Base-by-base conservation (phyloP, 495 filamentous ascomycete genomes). In the Bombardia bombarda region DNA sequence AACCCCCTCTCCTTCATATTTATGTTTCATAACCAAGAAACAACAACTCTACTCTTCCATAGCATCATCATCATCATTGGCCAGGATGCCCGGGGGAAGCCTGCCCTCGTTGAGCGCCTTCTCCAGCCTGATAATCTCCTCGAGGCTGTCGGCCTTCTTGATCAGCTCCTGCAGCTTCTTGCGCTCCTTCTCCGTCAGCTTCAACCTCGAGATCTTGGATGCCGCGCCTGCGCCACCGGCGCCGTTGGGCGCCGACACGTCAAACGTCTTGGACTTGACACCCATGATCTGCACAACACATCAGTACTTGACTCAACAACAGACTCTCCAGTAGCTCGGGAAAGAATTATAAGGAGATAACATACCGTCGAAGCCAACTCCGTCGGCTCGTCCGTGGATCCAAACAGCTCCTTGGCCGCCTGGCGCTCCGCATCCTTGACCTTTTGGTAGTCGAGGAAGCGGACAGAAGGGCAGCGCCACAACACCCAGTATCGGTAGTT, bases 371-470 rank as follows among this genome's bases (percentile, higher is more conserved):
- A 78, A 26, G 90, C 90, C 16, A 96, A 73, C 12, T 82, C 79
- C 0, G 87, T 86, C 3, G 90, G 92, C 49, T 82, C 77, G 31
- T 82, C 73, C 2, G 58, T 50, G 0, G 80, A 87, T 40, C 92
- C 92, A 57, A 97, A 97, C 1, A 96, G 73, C 58, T 88, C 81
- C 26, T 63, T 70, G 0, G 90, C 88, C 47, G 76, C 72, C 36
- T 72, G 59, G 14, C 90, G 82, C 70, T 99, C 93, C 2, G 69
- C 79, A 36, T 90, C 78, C 58, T 87, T 93, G 23, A 97, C 87
- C 66, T 92, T 93, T 41, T 79, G 75, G 62, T 88, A 96, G 67
- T 99, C 93, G 34, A 99, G 73, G 69, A 95, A 95, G 26, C 90
- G 83, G 19, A 99, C 78, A 17, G 70, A 73, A 3, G 89, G 88